phyloP scores from a whole-genome alignment of 1,139 yeast species.

The Lodderomyces theae region DNA sequence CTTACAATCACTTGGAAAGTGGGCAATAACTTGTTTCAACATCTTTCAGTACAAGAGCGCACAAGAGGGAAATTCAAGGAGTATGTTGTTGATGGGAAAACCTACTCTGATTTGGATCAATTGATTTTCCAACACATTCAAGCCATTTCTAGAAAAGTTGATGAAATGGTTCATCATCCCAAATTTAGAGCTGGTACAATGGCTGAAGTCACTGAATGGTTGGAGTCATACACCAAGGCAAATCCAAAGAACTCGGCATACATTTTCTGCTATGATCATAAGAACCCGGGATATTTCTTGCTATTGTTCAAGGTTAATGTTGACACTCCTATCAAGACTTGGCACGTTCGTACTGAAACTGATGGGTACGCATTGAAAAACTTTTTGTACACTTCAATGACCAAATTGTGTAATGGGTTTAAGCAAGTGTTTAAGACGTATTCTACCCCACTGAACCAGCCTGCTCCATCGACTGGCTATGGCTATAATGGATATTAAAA shows the following conservation, averaged over 20 bases:
- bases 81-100: constrained; percentile 64
- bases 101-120: constrained; percentile 88
- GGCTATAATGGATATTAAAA: constrained; percentile 2
- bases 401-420: constrained; percentile 89
- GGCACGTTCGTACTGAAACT: constrained; percentile 89
- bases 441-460: constrained; percentile 11
- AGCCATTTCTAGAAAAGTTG: constrained; percentile 79
- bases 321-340: constrained; percentile 68
- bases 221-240: constrained; percentile 85
- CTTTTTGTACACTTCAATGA: constrained; percentile 82
- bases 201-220: constrained; percentile 81
- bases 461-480: constrained; percentile 16
- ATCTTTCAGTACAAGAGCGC: constrained; percentile 78
- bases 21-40: constrained; percentile 87
- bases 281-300: constrained; percentile 88
- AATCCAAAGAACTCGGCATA: constrained; percentile 89
- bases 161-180: constrained; percentile 81
- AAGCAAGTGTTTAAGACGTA: constrained; percentile 43
- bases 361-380: constrained; percentile 80
- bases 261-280: constrained; percentile 87
- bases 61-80: constrained; percentile 55
- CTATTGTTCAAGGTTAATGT: constrained; percentile 78
- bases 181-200: constrained; percentile 84
- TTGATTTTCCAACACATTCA: constrained; percentile 85
- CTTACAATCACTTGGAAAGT: constrained; percentile 96